Percentiles rank a stretch among this genome's conserved stretches.
phyloP scores from a whole-genome alignment of 164 flowering plant species.

The Vitis riparia region DNA sequence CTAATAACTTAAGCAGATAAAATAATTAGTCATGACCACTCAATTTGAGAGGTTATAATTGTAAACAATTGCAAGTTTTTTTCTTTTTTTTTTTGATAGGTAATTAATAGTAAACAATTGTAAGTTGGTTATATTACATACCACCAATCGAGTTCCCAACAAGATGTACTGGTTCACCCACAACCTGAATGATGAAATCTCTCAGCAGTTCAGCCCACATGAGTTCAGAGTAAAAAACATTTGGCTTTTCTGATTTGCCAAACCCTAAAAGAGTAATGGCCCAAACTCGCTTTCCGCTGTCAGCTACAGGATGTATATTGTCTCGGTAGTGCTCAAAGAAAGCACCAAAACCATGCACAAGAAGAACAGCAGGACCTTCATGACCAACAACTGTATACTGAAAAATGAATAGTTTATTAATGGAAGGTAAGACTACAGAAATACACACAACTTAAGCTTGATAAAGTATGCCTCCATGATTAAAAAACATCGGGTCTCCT shows the following conservation, averaged over 20 bases:
- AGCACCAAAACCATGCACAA: slow-evolving; percentile 96
- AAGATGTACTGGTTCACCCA: slow-evolving; percentile 81
- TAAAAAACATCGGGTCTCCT: background rate
- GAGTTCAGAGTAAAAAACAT: slow-evolving; percentile 72
- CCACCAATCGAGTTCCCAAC: slow-evolving; percentile 93
- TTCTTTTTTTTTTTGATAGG: background rate
- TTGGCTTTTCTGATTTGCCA: slow-evolving; percentile 92
- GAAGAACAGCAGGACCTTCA: slow-evolving; percentile 77
- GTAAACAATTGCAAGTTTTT: background rate
- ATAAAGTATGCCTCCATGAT: background rate
- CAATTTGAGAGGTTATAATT: too few relatives aligned
- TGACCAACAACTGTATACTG: slow-evolving; percentile 80
- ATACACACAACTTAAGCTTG: background rate
- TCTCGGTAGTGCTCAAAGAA: slow-evolving; percentile 85
- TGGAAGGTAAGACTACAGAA: slow-evolving; percentile 1
- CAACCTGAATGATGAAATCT: slow-evolving; percentile 80
- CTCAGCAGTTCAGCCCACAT: slow-evolving; percentile 84
- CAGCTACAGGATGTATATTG: slow-evolving; percentile 52
- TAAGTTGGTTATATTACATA: slow-evolving; percentile 25
- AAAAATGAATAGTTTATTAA: slow-evolving; percentile 10
- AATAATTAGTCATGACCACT: background rate
- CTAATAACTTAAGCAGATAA: background rate
- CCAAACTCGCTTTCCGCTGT: slow-evolving; percentile 70
- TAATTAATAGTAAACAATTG: too few relatives aligned
- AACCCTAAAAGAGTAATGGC: slow-evolving; percentile 79